These are phyloP conservation scores for Phytophthora ohioensis DNA, from an alignment of 352 stramenopile genomes.

Conservation along the genomic window DNA sequence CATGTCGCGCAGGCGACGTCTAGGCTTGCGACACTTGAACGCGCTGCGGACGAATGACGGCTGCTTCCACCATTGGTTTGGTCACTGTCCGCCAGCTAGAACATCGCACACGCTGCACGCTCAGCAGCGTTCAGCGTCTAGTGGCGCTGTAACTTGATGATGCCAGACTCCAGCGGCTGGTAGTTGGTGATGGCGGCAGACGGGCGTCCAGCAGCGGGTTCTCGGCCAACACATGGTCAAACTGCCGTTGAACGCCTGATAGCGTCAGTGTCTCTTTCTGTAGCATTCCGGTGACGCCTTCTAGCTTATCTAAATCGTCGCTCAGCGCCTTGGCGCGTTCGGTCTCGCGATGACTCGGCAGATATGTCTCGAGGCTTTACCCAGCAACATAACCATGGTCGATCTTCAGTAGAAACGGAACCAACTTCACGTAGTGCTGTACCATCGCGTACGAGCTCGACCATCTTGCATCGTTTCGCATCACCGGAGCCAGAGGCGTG, in stretches of 20 bases:
- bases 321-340: neutral
- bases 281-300: neutral
- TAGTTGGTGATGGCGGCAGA: neutral
- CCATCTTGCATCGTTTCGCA: neutral
- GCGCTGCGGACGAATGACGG: neutral
- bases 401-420: neutral
- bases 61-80: neutral
- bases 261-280: neutral
- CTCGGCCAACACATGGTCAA: neutral
- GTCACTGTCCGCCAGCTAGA: neutral
- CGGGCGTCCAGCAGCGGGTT: neutral
- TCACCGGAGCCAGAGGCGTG: neutral
- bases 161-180: neutral
- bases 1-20: neutral
- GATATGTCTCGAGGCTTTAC: neutral
- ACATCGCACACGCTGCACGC: neutral
- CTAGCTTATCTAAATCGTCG: neutral
- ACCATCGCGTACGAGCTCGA: neutral
- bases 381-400: neutral
- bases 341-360: neutral
- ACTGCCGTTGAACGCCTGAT: neutral
- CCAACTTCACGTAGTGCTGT: neutral
- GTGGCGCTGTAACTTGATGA: neutral
- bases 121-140: neutral
- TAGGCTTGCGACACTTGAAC: neutral